Conservation (phyloP, 1,284 basidiomycete species). For the Pisolithus thermaeus region DNA sequence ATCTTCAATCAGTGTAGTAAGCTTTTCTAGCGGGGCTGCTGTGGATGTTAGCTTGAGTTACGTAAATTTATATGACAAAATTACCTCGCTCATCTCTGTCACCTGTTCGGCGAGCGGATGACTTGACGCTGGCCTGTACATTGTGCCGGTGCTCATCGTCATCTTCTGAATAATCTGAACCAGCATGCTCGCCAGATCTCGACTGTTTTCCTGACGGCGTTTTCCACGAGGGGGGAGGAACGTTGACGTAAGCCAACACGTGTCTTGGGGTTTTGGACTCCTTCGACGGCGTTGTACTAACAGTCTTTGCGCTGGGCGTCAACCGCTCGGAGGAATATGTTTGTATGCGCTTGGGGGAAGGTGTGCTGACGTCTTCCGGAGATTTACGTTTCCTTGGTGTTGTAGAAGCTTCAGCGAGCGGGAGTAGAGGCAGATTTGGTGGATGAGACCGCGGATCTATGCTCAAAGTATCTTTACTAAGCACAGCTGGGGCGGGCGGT, state of each 20-base stretch:
- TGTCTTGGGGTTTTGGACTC: slow-evolving; percentile 30
- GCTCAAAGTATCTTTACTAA: slow-evolving; percentile 12
- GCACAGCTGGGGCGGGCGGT: slow-evolving; percentile 13
- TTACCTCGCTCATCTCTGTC: slow-evolving; percentile 72
- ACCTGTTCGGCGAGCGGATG: slow-evolving; percentile 55
- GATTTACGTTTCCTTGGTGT: slow-evolving; percentile 51
- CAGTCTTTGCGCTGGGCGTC: slow-evolving; percentile 8
- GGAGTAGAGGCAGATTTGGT: slow-evolving; percentile 11
- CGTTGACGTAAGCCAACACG: slow-evolving; percentile 51
- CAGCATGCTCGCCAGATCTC: slow-evolving; percentile 20
- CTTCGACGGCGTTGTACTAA: slow-evolving; percentile 21
- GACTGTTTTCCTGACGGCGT: slow-evolving; percentile 32
- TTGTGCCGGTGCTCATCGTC: slow-evolving; percentile 29
- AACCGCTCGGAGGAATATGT: not conserved
- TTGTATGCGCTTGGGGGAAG: slow-evolving; percentile 48
- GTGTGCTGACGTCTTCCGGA: slow-evolving; percentile 41
- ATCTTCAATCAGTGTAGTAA: slow-evolving; percentile 71
- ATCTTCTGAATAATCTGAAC: slow-evolving; percentile 46
- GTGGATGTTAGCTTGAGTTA: slow-evolving; percentile 5
- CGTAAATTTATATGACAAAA: not conserved
- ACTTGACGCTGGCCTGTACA: slow-evolving; percentile 29
- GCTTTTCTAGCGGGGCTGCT: slow-evolving; percentile 68
- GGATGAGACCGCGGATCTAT: slow-evolving; percentile 7
- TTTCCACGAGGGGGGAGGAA: slow-evolving; percentile 45
- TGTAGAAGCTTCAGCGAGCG: slow-evolving; percentile 32